These are phyloP conservation scores for Candida methanosorbosa DNA, from an alignment of 805 yeast genomes.

Conservation along the genomic window DNA sequence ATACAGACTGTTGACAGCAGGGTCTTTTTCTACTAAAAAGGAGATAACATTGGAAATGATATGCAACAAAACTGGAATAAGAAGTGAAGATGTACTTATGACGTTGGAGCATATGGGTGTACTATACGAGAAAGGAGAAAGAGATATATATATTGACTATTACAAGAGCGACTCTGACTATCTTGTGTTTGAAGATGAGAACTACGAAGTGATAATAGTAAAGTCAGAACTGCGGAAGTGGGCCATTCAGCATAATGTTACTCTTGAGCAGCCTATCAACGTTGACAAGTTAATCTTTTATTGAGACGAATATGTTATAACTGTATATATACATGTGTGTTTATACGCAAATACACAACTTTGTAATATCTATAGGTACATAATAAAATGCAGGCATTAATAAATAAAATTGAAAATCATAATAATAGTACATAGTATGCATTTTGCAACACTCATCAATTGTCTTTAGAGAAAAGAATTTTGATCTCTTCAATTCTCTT, in stretches of 20 bases:
- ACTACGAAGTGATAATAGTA: conserved; percentile 14
- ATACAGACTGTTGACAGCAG: conserved; percentile 33
- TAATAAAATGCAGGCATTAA: not conserved
- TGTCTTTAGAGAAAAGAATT: conserved; percentile 41
- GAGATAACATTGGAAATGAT: conserved; percentile 38
- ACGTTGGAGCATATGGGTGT: conserved; percentile 51
- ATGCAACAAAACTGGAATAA: conserved; percentile 51
- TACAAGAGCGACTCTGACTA: conserved; percentile 12
- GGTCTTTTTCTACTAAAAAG: conserved; percentile 23
- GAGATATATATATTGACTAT: conserved; percentile 19
- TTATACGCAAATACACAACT: not conserved
- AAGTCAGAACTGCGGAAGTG: conserved; percentile 18
- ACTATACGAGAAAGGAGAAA: conserved; percentile 22
- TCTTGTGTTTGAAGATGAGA: conserved; percentile 15
- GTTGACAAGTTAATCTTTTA: conserved; percentile 17
- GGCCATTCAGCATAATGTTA: conserved; percentile 16
- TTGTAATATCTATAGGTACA: not conserved
- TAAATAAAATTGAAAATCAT: not conserved
- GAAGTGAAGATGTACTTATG: conserved; percentile 51
- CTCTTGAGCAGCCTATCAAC: conserved; percentile 10
- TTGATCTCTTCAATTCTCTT: conserved; percentile 67
- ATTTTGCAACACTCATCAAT: not conserved
- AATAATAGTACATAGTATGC: not conserved
- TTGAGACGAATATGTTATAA: conserved; percentile 8
- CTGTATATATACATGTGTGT: not conserved